These are phyloP conservation scores for Metschnikowia picachoensis DNA, from an alignment of 805 yeast species.

Conservation along the genomic window DNA sequence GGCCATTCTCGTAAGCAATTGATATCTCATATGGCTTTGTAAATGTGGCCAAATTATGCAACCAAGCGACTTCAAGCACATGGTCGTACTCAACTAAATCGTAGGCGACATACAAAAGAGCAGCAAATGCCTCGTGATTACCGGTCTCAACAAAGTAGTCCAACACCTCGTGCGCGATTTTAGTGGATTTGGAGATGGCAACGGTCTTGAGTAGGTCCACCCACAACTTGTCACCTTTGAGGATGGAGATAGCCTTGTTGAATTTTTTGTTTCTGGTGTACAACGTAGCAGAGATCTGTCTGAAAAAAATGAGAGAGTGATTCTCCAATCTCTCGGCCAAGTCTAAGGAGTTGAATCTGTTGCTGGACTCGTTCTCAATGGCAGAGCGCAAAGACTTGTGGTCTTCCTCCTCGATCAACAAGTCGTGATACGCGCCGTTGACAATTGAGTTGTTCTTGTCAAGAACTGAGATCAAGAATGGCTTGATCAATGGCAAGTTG, in stretches of 20 bases:
- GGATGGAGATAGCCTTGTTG: conserved; percentile 80
- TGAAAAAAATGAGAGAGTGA: conserved; percentile 86
- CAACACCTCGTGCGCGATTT: conserved; percentile 84
- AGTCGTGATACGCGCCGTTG: conserved; percentile 91
- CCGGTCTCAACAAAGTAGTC: conserved; percentile 95
- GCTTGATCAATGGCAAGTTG: conserved; percentile 92
- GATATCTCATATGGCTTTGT: conserved; percentile 91
- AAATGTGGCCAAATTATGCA: conserved; percentile 76
- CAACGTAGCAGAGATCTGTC: conserved; percentile 92
- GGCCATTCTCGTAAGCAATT: conserved; percentile 73
- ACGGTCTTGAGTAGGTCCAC: conserved; percentile 92
- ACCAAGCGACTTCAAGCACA: conserved; percentile 88
- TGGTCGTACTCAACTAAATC: conserved; percentile 74
- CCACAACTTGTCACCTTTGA: conserved; percentile 93
- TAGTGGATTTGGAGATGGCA: conserved; percentile 68
- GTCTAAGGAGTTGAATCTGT: conserved; percentile 87
- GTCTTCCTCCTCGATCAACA: conserved; percentile 95
- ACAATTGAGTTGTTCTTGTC: conserved; percentile 88
- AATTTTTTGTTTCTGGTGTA: conserved; percentile 94
- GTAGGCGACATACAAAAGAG: conserved; percentile 82
- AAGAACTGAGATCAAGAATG: conserved; percentile 88
- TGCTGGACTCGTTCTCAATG: conserved; percentile 73
- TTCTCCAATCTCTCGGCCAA: conserved; percentile 90
- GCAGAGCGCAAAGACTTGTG: conserved; percentile 83
- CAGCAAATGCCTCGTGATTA: conserved; percentile 91